These are phyloP conservation scores for Fusarium sp. DNA, from an alignment of 2,329 filamentous ascomycete species.

Conservation along the genomic window DNA sequence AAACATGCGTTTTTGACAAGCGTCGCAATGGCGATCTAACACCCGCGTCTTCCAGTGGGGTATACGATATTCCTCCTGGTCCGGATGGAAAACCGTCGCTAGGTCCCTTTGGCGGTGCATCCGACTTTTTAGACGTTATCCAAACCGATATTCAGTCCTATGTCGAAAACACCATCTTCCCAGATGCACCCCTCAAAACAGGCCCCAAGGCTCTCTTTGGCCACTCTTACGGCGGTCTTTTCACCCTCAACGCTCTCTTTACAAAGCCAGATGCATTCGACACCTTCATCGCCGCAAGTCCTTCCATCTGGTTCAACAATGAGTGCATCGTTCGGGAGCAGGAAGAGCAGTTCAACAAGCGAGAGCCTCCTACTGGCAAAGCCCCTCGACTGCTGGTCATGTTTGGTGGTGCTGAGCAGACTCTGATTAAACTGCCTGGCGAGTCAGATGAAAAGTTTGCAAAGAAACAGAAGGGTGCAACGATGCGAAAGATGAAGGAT, in stretches of 20 bases:
- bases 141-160: conserved; percentile 55
- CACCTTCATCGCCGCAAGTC: conserved; percentile 62
- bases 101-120: conserved; percentile 58
- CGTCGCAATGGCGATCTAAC: conserved; percentile 52
- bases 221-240: conserved; percentile 65
- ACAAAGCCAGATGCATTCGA: conserved; percentile 59
- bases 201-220: conserved; percentile 63
- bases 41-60: conserved; percentile 37
- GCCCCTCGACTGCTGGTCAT: conserved; percentile 54
- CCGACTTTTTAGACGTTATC: conserved; percentile 62
- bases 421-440: conserved; percentile 44
- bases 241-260: conserved; percentile 62
- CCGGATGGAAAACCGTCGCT: conserved; percentile 41
- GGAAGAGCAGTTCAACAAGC: conserved; percentile 46
- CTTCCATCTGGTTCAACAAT: conserved; percentile 64
- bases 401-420: conserved; percentile 53
- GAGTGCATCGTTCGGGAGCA: conserved; percentile 56
- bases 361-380: conserved; percentile 6
- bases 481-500: conserved; percentile 41
- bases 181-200: conserved; percentile 49
- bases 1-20: conserved; percentile 47
- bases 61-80: conserved; percentile 42
- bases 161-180: conserved; percentile 46
- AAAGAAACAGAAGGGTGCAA: conserved; percentile 37
- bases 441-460: conserved; percentile 53